phyloP scores from a whole-genome alignment of 1,139 yeast genomes.

The Pichia sp. region DNA sequence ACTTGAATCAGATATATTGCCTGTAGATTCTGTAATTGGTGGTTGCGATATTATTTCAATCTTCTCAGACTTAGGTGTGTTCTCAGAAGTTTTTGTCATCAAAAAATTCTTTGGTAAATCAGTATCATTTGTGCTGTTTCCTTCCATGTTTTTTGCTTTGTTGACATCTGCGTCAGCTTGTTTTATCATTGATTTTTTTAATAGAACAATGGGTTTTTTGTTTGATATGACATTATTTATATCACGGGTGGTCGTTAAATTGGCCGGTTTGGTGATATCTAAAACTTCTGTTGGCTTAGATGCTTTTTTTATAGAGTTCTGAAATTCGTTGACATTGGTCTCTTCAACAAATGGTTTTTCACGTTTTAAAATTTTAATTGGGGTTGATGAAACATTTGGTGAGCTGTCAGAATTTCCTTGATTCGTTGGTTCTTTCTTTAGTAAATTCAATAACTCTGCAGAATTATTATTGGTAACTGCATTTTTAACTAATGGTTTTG shows the following conservation, averaged over 20 bases:
- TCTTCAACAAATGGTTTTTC: conserved; percentile 3
- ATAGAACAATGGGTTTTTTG: conserved; percentile 16
- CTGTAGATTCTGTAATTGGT: too few relatives aligned
- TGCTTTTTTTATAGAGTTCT: background rate
- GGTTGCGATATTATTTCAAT: background rate
- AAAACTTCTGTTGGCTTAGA: conserved; percentile 2
- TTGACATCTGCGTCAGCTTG: background rate
- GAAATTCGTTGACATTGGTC: background rate
- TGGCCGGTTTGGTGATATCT: conserved; percentile 21
- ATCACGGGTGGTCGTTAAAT: conserved; percentile 9
- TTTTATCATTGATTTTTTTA: conserved; percentile 14
- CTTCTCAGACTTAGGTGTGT: too few relatives aligned
- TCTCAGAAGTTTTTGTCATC: too few relatives aligned
- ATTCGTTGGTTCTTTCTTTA: conserved; percentile 6
- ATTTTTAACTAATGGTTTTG: conserved; percentile 24
- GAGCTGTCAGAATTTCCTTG: background rate
- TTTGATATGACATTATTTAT: conserved; percentile 4
- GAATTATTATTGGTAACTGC: conserved; percentile 3
- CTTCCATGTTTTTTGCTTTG: too few relatives aligned
- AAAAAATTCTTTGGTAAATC: background rate
- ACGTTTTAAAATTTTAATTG: conserved; percentile 15
- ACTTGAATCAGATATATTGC: background rate
- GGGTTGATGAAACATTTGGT: background rate
- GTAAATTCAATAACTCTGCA: conserved; percentile 8
- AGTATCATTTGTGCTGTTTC: background rate